A percentile compares a stretch with the other conserved stretches of the same genome.
Conservation (phyloP, 2,329 filamentous ascomycete genomes). For the Scortechinia acanthostroma region DNA sequence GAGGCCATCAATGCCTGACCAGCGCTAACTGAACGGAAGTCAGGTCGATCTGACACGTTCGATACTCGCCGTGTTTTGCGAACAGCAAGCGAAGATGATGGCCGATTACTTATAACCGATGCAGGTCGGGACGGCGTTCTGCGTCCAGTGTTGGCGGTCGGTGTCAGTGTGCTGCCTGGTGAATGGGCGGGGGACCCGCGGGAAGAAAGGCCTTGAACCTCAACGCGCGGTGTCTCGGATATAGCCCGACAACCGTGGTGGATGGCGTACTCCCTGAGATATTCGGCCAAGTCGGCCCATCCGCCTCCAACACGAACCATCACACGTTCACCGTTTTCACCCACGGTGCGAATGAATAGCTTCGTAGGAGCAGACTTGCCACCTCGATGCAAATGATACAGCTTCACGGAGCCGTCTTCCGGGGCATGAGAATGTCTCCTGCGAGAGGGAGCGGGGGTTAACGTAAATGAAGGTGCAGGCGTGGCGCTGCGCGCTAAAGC, state of each 20-base stretch:
- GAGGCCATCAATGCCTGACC: conserved; percentile 3
- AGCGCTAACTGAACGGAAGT: not conserved
- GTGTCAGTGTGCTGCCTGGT: not conserved
- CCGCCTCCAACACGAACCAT: conserved; percentile 64
- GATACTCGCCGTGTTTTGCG: conserved; percentile 24
- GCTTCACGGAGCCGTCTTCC: conserved; percentile 42
- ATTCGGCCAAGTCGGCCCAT: conserved; percentile 60
- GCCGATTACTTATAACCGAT: conserved; percentile 12
- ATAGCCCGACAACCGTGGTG: conserved; percentile 47
- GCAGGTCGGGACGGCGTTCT: not conserved
- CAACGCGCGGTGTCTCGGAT: not conserved
- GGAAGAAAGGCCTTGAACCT: not conserved
- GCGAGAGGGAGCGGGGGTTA: conserved; percentile 20
- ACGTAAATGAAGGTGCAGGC: conserved; percentile 28
- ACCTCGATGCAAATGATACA: conserved; percentile 55
- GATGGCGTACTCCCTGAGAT: conserved; percentile 53
- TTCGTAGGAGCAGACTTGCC: conserved; percentile 54
- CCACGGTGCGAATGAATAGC: conserved; percentile 55
- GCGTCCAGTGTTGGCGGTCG: not conserved
- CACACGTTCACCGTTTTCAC: conserved; percentile 52
- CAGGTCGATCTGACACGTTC: conserved; percentile 7
- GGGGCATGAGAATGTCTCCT: not conserved
- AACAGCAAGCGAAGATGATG: conserved; percentile 24
- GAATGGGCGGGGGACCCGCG: not conserved
- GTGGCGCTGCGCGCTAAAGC: conserved; percentile 25